Evolutionary conservation across 2,329 filamentous ascomycete genomes (phyloP).

Genomic region (Epichloe hybrida): DNA sequence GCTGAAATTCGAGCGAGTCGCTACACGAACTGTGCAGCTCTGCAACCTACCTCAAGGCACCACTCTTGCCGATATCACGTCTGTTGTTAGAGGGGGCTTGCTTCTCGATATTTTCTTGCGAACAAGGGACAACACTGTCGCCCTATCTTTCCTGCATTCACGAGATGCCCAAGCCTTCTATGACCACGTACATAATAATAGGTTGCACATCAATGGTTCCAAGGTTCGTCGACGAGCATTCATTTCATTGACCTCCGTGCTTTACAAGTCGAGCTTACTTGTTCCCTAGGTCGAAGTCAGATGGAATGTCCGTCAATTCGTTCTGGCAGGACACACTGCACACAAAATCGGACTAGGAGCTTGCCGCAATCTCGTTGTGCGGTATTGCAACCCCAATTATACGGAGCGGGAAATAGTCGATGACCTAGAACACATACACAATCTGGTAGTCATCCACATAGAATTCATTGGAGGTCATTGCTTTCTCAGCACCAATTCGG

Average conservation of each 20-base stretch:
- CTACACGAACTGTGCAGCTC: slow-evolving; percentile 47
- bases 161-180: slow-evolving; percentile 51
- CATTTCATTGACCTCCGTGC: neutral
- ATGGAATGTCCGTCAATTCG: slow-evolving; percentile 62
- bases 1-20: slow-evolving; percentile 18
- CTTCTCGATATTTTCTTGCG: slow-evolving; percentile 56
- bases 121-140: slow-evolving; percentile 42
- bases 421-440: slow-evolving; percentile 73
- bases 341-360: slow-evolving; percentile 52
- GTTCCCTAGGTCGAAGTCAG: slow-evolving; percentile 46
- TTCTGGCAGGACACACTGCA: slow-evolving; percentile 47
- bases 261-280: neutral
- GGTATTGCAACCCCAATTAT: slow-evolving; percentile 40
- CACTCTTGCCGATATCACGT: slow-evolving; percentile 52
- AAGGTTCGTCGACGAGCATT: slow-evolving; percentile 23
- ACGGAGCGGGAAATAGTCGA: slow-evolving; percentile 53
- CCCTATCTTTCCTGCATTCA: slow-evolving; percentile 56
- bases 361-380: slow-evolving; percentile 61
- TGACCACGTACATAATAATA: slow-evolving; percentile 47
- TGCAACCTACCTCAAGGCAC: slow-evolving; percentile 46
- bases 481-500: slow-evolving; percentile 62
- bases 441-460: slow-evolving; percentile 56
- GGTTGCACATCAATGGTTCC: slow-evolving; percentile 55
- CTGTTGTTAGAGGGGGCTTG: slow-evolving; percentile 57
- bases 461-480: slow-evolving; percentile 44